These are phyloP conservation scores for Tremella yokohamensis DNA, from an alignment of 768 basidiomycete genomes.

Conservation along the genomic window DNA sequence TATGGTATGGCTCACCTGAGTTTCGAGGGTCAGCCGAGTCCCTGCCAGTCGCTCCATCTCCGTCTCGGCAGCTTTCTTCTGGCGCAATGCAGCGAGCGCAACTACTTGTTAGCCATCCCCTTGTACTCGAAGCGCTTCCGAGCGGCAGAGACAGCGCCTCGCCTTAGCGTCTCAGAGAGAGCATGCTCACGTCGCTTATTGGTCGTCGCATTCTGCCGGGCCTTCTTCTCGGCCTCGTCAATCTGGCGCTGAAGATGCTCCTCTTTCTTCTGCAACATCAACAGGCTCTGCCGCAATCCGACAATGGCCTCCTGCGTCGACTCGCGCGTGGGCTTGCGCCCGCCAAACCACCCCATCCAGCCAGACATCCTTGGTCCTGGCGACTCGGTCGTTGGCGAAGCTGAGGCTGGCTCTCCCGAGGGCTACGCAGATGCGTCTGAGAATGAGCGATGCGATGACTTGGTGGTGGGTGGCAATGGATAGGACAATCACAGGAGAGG, in stretches of 20 bases:
- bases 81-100: slow-evolving; percentile 81
- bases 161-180: background rate
- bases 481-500: too few relatives aligned
- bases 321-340: slow-evolving; percentile 67
- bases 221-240: slow-evolving; percentile 88
- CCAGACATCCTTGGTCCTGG: slow-evolving; percentile 52
- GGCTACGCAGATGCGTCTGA: too few relatives aligned
- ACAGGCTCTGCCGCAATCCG: slow-evolving; percentile 81
- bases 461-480: too few relatives aligned
- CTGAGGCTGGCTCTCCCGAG: too few relatives aligned
- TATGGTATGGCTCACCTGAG: slow-evolving; percentile 57
- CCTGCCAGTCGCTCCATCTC: slow-evolving; percentile 83
- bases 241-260: slow-evolving; percentile 94
- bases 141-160: too few relatives aligned
- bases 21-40: slow-evolving; percentile 84
- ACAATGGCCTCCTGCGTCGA: slow-evolving; percentile 90
- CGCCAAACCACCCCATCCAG: slow-evolving; percentile 83
- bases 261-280: slow-evolving; percentile 99
- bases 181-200: slow-evolving; percentile 79
- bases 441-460: too few relatives aligned
- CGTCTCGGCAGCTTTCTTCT: slow-evolving; percentile 84
- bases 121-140: too few relatives aligned
- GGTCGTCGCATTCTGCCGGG: slow-evolving; percentile 83
- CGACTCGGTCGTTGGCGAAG: background rate
- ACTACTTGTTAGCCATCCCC: slow-evolving; percentile 54